Evolutionary conservation across 2,329 filamentous ascomycete species (phyloP), one percentile per base, ranked within the genome.

Genomic region (Phaeosphaeria sp.): DNA sequence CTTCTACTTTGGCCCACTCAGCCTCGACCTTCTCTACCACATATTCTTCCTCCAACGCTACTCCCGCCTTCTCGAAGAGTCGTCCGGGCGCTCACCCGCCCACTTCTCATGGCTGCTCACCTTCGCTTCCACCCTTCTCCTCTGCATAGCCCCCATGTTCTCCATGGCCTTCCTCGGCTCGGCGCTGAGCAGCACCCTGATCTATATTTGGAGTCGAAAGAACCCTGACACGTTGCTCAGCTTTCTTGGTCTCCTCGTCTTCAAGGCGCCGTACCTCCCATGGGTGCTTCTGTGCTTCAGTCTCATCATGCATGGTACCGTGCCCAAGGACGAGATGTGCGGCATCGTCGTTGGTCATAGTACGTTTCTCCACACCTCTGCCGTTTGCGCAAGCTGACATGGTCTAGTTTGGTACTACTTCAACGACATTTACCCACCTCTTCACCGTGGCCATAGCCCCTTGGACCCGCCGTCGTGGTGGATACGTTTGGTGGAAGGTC

Each of bases 31-130:
- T 42, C 85, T 98, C 67, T 98, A 97, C 83, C 94, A 98, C 78
- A 91, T 98, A 77, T 99, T 97, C 85, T 99, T 99, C 81, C 89
- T 97, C 56, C 93, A 97, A 76, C 90, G 95, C 56, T 99, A 99
- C 78, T 93, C 94, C 6, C 90, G 95, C 50, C 90, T 98, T 44
- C 87, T 99, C 47, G 95, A 99, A 79, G 94, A 98, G 78, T 93
- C 92, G 0, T 93, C 93, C n/a, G 92, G 93, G 42, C 88, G 91
- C 44, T 96, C 92, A 4, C 91, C 94, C 1, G 95, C 95, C 2
- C 90, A 96, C 73, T 99, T 97, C 81, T 93, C 93, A 6, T 99
- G 94, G 93, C 84, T 99, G 18, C 84, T 99, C 1, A 82, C 95
- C 52, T 98, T 96, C 76, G 89, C 93, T 56, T 92, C 89, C 75